Conservation (phyloP, 225 moss, liverwort and hornwort genomes). For the Physcomitrellopsis africana region DNA sequence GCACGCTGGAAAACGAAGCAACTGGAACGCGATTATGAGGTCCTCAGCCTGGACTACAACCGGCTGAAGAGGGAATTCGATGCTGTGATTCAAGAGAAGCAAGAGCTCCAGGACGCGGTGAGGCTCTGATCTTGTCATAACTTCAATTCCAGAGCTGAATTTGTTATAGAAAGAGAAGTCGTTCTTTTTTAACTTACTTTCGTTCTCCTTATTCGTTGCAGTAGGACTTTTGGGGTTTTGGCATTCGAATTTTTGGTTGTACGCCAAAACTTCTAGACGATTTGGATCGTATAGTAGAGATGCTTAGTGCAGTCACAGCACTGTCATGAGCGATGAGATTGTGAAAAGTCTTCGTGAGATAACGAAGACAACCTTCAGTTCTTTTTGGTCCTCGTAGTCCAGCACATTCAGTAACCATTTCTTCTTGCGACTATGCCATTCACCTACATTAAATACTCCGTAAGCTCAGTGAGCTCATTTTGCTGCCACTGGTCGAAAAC, state of each 20-base stretch:
- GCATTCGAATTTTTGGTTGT: too few species aligned
- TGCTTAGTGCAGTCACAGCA: too few species aligned
- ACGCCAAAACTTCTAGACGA: too few species aligned
- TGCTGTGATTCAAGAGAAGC: slow-evolving; percentile 67
- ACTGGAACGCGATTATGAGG: slow-evolving; percentile 85
- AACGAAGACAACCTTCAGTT: background rate
- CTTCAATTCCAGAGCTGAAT: background rate
- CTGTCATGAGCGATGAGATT: too few species aligned
- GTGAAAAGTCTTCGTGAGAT: too few species aligned
- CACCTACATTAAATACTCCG: slow-evolving; percentile 11
- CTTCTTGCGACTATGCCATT: slow-evolving; percentile 13
- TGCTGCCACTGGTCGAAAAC: too few species aligned
- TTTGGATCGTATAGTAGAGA: too few species aligned
- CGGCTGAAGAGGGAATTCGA: slow-evolving; percentile 70
- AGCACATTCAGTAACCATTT: background rate
- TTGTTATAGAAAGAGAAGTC: too few species aligned
- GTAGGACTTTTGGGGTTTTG: too few species aligned
- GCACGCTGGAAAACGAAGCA: slow-evolving; percentile 99
- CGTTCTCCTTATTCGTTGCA: too few species aligned
- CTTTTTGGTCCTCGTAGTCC: background rate
- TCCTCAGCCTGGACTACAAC: slow-evolving; percentile 81
- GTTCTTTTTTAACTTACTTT: too few species aligned
- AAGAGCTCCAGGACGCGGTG: slow-evolving; percentile 81
- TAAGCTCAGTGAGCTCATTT: too few species aligned
- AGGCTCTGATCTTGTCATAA: slow-evolving; percentile 17